Evolutionary conservation across 495 filamentous ascomycete species (phyloP).

Genomic region (Xylaria acuta): DNA sequence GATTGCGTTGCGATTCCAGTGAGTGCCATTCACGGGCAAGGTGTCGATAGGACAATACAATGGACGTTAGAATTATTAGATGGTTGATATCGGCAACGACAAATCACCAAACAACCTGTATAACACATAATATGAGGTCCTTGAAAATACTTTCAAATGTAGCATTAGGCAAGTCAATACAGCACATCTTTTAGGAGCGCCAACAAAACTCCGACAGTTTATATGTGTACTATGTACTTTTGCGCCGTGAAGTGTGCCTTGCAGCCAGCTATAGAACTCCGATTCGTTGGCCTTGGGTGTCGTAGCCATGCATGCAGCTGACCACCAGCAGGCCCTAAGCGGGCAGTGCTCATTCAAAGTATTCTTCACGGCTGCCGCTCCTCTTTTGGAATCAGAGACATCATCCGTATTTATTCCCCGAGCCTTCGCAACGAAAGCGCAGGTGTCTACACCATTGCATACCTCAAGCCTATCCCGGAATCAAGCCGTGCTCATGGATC

Average conservation of each 20-base stretch:
- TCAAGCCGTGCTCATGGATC: background rate
- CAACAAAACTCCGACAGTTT: no score
- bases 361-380: background rate
- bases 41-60: conserved; percentile 77
- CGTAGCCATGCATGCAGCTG: background rate
- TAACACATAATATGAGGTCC: background rate
- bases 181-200: background rate
- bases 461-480: background rate
- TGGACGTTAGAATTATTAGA: conserved; percentile 79
- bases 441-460: background rate
- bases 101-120: background rate
- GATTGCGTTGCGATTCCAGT: conserved; percentile 77
- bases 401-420: background rate
- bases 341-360: conserved; percentile 2
- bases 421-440: background rate
- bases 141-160: background rate
- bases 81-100: conserved; percentile 24
- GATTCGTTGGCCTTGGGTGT: background rate
- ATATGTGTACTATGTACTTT: background rate
- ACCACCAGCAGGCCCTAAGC: background rate
- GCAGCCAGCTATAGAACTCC: background rate
- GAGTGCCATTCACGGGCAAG: conserved; percentile 85
- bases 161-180: background rate
- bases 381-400: background rate
- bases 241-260: background rate